These are phyloP conservation scores for Fusarium hainanense DNA, from an alignment of 2,329 filamentous ascomycete species.

Conservation along the genomic window DNA sequence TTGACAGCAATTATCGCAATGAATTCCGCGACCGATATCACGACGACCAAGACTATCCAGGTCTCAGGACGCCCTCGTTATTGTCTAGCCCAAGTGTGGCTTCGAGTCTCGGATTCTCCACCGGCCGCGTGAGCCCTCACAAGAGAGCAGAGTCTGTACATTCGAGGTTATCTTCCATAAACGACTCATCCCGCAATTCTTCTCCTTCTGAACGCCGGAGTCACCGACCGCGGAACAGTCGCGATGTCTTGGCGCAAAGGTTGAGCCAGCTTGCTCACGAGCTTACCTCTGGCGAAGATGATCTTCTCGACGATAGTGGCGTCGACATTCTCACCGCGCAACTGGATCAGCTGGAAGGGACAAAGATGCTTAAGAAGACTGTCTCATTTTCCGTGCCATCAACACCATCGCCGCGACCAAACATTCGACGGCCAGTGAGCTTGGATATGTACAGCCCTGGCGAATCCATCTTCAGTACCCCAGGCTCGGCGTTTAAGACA, in stretches of 20 bases:
- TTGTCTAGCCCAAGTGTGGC: constrained; percentile 51
- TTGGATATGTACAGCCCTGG: constrained; percentile 45
- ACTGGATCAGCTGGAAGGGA: constrained; percentile 50
- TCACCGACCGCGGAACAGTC: constrained; percentile 29
- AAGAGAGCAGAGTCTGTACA: constrained; percentile 46
- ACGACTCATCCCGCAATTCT: constrained; percentile 38
- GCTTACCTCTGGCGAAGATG: constrained; percentile 50
- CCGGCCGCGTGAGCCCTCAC: constrained; percentile 48
- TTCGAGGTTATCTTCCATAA: constrained; percentile 38
- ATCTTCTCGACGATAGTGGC: constrained; percentile 51
- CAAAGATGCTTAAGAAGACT: constrained; percentile 39
- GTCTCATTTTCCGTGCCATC: constrained; percentile 38
- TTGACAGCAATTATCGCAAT: constrained; percentile 36
- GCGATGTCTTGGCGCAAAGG: constrained; percentile 57
- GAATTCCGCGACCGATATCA: constrained; percentile 43
- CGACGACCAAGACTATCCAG: constrained; percentile 41
- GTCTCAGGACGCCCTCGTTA: constrained; percentile 46
- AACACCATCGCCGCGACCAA: constrained; percentile 35
- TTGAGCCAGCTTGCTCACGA: constrained; percentile 55
- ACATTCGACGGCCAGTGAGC: constrained; percentile 35
- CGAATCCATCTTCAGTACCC: constrained; percentile 51
- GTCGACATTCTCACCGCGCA: constrained; percentile 54
- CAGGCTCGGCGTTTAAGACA: constrained; percentile 52
- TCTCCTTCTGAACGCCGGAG: constrained; percentile 41
- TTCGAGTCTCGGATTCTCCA: constrained; percentile 50